Evolutionary conservation across 2,329 filamentous ascomycete genomes (phyloP), one percentile per base, ranked within the genome.

Genomic region (Colletotrichum eleusines): DNA sequence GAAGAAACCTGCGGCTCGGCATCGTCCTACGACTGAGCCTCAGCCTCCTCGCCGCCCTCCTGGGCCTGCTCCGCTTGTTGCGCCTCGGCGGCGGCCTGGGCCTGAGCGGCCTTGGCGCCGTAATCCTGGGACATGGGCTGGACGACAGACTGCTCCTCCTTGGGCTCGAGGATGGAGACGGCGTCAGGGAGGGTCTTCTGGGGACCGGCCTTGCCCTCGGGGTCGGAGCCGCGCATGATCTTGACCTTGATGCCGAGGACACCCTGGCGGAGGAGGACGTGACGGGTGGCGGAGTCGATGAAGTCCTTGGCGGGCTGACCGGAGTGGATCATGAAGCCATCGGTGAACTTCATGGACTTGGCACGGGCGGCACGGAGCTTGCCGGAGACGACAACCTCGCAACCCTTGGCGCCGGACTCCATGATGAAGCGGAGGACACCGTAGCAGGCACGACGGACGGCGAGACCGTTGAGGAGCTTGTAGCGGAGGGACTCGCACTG

Each of bases 241-340:
- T 99, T 99, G 87, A 99, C 96, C 92, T 99, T 99, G 89, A 99
- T 99, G 88, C 96, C 96, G 77, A 99, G 90, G 77, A 99, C 96
- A 93, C 96, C 96, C 90, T 99, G 96, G 88, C 97, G 94, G 86
- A 99, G 95, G 78, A 99, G 94, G 81, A 99, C 96, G 94, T 99
- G 96, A 81, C 96, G 96, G 82, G 96, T 98, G 79, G 97, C 97
- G 81, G 88, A 90, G 90, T 99, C 96, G 85, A 99, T 99, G 89
- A 99, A 99, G 88, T 99, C 96, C 88, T 97, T 95, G 82, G 95
- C 96, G 82, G 96, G 96, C 86, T 99, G 96, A 88, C 96, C 96
- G 81, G 96, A 99, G 94, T 99, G 96, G 88, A 99, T 99, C 96
- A 99, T 99, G 94, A 99, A 99, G 84, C 96, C 96, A 86, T 99